phyloP scores from a whole-genome alignment of 495 filamentous ascomycete genomes.

The Aspergillus haitiensis region DNA sequence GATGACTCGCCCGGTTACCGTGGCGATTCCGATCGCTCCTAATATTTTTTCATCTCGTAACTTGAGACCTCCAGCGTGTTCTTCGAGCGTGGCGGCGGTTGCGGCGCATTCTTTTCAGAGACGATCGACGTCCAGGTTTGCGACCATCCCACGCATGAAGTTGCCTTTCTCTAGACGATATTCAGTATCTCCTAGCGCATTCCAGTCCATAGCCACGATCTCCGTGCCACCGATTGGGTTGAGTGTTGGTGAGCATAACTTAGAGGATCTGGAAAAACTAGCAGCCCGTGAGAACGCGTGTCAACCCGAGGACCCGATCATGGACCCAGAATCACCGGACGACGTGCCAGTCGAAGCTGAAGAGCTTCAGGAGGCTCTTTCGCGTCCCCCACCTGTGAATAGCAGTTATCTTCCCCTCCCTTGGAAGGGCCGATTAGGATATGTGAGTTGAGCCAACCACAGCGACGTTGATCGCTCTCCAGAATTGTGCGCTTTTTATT shows the following conservation, averaged over 20 bases:
- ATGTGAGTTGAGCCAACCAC: conserved; percentile 62
- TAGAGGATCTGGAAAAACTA: not conserved
- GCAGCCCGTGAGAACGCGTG: not conserved
- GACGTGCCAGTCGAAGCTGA: conserved; percentile 41
- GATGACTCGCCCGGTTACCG: conserved; percentile 21
- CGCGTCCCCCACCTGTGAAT: conserved; percentile 75
- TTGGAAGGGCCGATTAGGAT: conserved; percentile 91
- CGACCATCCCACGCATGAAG: conserved; percentile 7
- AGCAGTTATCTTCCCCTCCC: conserved; percentile 84
- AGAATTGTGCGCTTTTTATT: too few species aligned
- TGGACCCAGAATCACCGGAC: conserved; percentile 53
- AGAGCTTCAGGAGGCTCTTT: conserved; percentile 51
- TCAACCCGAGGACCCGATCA: conserved; percentile 13
- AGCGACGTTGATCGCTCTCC: too few species aligned
- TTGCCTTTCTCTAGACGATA: conserved; percentile 7
- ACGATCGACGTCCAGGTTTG: conserved; percentile 12
- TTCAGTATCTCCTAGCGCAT: conserved; percentile 8
- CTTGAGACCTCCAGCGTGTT: conserved; percentile 14
- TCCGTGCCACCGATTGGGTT: not conserved
- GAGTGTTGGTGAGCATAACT: not conserved
- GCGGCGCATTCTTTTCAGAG: conserved; percentile 17
- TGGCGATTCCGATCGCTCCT: conserved; percentile 23
- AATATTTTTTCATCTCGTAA: conserved; percentile 9
- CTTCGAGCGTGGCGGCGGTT: conserved; percentile 3
- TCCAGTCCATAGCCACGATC: not conserved